These are phyloP conservation scores for Peronosclerospora sorghi DNA, from an alignment of 352 stramenopile species.

Conservation along the genomic window DNA sequence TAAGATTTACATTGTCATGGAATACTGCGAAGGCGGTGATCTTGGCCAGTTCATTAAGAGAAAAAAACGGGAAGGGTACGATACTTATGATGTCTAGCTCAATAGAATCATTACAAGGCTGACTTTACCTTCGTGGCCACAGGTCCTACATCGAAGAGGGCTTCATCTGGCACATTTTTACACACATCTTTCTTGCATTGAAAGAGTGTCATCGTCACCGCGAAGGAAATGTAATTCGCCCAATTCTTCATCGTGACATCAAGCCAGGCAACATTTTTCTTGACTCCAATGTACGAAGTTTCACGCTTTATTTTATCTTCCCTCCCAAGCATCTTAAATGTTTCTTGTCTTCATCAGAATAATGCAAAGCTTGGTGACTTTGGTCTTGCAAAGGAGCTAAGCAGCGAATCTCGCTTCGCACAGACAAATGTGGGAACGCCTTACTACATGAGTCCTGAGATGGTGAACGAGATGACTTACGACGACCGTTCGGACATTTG, in stretches of 20 bases:
- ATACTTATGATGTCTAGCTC: slow-evolving; percentile 2
- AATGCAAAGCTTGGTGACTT: slow-evolving; percentile 90
- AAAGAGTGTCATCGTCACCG: slow-evolving; percentile 86
- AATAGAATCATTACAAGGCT: slow-evolving; percentile 1
- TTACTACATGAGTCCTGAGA: slow-evolving; percentile 90
- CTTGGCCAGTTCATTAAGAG: slow-evolving; percentile 86
- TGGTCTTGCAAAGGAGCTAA: slow-evolving; percentile 85
- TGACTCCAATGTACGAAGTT: slow-evolving; percentile 65
- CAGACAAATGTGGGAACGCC: slow-evolving; percentile 88
- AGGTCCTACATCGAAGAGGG: slow-evolving; percentile 85
- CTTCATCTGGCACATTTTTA: slow-evolving; percentile 90
- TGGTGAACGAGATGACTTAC: slow-evolving; percentile 90
- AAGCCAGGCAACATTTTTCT: slow-evolving; percentile 90
- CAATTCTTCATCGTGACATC: slow-evolving; percentile 87
- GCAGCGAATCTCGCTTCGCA: slow-evolving; percentile 82
- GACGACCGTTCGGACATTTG: slow-evolving; percentile 89
- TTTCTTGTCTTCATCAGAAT: slow-evolving; percentile 30
- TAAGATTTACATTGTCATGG: slow-evolving; percentile 93
- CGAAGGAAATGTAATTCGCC: slow-evolving; percentile 64
- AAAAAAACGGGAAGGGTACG: slow-evolving; percentile 80
- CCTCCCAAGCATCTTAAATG: neutral
- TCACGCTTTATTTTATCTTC: neutral
- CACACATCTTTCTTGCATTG: slow-evolving; percentile 86
- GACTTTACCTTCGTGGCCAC: slow-evolving; percentile 4
- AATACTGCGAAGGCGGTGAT: slow-evolving; percentile 88